Percentiles rank a stretch among this genome's conserved stretches.
Conservation (phyloP, 2,329 filamentous ascomycete species). For the Chaetothyriales sp. region DNA sequence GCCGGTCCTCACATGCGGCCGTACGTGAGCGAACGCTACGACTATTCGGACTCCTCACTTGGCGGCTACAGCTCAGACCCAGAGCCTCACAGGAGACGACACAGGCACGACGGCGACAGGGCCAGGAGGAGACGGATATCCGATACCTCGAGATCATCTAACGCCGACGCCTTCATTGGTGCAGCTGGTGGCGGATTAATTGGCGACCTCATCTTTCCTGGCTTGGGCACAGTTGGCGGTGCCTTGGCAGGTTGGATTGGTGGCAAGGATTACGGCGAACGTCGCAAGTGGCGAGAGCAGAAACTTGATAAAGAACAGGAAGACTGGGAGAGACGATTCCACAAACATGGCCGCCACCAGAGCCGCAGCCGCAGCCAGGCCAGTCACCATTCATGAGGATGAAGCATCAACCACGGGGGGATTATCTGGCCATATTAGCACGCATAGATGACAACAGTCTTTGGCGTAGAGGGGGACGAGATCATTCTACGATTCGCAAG, state of each 20-base stretch:
- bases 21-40: conserved; percentile 1
- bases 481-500: no score
- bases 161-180: conserved; percentile 16
- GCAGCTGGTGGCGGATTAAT: conserved; percentile 17
- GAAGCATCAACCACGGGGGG: no score
- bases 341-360: neutral
- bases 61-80: conserved; percentile 17
- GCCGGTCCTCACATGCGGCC: neutral
- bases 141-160: conserved; percentile 13
- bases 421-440: no score
- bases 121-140: conserved; percentile 6
- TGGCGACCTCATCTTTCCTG: conserved; percentile 19
- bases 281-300: conserved; percentile 16
- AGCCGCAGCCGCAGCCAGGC: conserved; percentile 10
- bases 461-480: no score
- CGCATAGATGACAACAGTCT: no score
- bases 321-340: conserved; percentile 14
- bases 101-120: conserved; percentile 4
- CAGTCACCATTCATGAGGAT: neutral
- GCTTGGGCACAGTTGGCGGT: conserved; percentile 18
- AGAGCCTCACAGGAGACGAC: conserved; percentile 13
- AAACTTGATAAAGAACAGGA: conserved; percentile 14
- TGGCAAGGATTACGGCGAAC: conserved; percentile 18
- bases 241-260: conserved; percentile 17
- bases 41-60: neutral